Conservation (phyloP, 148 eudicot species). For the Silene latifolia region DNA sequence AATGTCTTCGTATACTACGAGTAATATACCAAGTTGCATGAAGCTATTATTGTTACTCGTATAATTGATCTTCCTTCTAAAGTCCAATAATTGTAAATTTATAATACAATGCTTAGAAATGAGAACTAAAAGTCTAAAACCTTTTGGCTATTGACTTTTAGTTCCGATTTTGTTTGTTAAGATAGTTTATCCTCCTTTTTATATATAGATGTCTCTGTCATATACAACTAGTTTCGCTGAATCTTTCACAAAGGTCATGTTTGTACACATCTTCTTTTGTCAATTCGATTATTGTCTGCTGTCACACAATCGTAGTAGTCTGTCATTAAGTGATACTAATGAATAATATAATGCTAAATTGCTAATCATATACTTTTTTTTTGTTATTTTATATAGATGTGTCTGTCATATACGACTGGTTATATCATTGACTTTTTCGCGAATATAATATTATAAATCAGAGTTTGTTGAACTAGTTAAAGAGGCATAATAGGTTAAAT, state of each 20-base stretch:
- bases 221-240: constrained; percentile 4
- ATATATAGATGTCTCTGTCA: neutral
- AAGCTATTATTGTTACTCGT: neutral
- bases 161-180: neutral
- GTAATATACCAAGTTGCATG: no score
- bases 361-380: neutral
- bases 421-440: neutral
- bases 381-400: neutral
- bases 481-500: neutral
- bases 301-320: no score
- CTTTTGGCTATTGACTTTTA: no score
- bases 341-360: neutral
- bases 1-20: neutral
- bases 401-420: neutral
- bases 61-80: neutral
- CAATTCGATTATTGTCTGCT: neutral
- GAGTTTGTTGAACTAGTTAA: neutral
- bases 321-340: neutral
- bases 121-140: no score
- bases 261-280: neutral
- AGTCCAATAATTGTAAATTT: neutral
- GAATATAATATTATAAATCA: neutral
- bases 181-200: no score
- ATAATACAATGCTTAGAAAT: neutral
- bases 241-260: neutral